Base-by-base conservation (phyloP, 345 rosid species). In the Populus davidiana region DNA sequence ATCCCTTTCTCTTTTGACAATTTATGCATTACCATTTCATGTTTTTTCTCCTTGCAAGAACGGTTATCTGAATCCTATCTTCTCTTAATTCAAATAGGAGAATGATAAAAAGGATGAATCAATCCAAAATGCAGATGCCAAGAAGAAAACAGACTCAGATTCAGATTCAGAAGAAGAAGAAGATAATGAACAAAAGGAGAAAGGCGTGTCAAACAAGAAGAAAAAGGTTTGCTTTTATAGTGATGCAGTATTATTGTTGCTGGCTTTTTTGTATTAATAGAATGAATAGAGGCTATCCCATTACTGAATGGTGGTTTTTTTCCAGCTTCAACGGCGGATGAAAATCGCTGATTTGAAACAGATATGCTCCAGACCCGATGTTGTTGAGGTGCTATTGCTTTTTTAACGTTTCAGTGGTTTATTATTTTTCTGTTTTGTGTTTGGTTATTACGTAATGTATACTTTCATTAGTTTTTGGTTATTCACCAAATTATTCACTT, bases 291-390 rank as follows among this genome's bases (percentile, higher is more conserved):
- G 29, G 13, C 5, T 9, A 2, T 56, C 8, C 14, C 14, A 11
- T 8, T 59, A 59, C 64, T 59, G 64, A 59, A 59, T 23, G 64
- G 14, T 59, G 64, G 23, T 75, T 35, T 59, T 69, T 79, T 80
- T 49, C 59, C 92, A 96, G 99, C 97, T 91, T 72, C 87, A 90
- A 84, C 83, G 98, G 54, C 86, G 97, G 78, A 94, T 96, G 99
- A 96, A 94, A 80, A 89, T 94, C 87, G 97, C 96, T 76, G 91
- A 90, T 83, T 87, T 96, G 61, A 96, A 96, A 83, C 97, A 94
- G 82, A 93, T 92, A 17, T 92, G 96, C 77, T 85, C 98, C 20
- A 92, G 98, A 87, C 99, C 98, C 77, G 98, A 94, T 94, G 99
- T 94, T 33, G 99, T 96, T 69, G 99, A 94, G 97, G 98, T 96